Base-by-base conservation (phyloP, 2,329 filamentous ascomycete genomes). In the Bipolaris bicolor region DNA sequence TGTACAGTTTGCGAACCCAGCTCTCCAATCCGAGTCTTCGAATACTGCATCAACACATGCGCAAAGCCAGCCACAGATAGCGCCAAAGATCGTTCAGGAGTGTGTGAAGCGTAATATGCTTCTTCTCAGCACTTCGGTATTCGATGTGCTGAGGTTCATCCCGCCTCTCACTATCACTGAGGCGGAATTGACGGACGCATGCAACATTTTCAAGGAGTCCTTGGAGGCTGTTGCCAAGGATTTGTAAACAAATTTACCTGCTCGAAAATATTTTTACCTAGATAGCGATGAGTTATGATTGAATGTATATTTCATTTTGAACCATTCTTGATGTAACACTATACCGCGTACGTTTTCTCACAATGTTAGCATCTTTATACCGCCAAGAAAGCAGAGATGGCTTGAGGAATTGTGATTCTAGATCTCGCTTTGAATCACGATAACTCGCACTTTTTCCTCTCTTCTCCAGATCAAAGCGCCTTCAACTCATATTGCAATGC, bases 401-500 rank as follows among this genome's bases (percentile, higher is more conserved):
- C 48, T n/a, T 73, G 78, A 53, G 76, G 75, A 18, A 79, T 77
- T 55, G 70, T 70, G 2, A 61, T 79, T 18, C 61, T 77, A 7
- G 71, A 79, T 20, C 71, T 66, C 1, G 61, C 75, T 0, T 44
- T 77, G 39, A 57, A 61, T 13, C 55, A 70, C 45, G 61, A 61
- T 3, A 69, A 79, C n/a, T 64, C 67, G 16, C 66, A 75, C 55
- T 77, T 79, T 37, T 71, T 79, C 10, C 78, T 74, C 62, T 66
- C 72, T 1, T 74, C 72, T 7, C 72, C 72, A 0, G 77, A 79
- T 40, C 72, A 76, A 6, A 76, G 76, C 5, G 73, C 72, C 15
- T 49, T 55, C 6, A 78, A 77, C 0, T 81, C 80, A 11, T 78
- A 81, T 62, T 77, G 78, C 2, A 80, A 81, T 44, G 77, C 81